Evolutionary conservation across 2,329 filamentous ascomycete species (phyloP).

Genomic region (Xylaria sp.): DNA sequence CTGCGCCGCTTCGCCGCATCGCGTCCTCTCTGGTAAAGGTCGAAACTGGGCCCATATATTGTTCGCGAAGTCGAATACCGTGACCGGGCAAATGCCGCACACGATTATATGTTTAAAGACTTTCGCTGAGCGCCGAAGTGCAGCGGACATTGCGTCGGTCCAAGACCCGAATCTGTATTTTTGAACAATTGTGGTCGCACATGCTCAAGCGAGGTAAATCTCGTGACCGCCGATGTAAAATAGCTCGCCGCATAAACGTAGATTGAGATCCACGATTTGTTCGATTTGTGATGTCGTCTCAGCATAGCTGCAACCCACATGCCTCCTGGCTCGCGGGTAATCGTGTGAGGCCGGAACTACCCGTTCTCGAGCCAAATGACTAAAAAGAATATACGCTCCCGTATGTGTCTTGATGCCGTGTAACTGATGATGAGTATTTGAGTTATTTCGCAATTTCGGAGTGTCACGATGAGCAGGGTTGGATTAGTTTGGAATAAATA

Average conservation of each 20-base stretch:
- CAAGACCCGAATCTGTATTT: neutral
- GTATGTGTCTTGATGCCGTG: conserved; percentile 2
- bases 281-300: neutral
- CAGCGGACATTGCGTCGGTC: neutral
- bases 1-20: neutral
- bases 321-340: neutral
- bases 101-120: neutral
- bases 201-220: neutral
- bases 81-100: neutral
- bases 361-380: neutral
- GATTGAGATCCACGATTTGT: neutral
- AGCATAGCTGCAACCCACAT: neutral
- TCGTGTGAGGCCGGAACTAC: neutral
- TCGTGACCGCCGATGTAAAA: neutral
- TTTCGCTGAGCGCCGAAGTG: neutral
- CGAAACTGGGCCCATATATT: neutral
- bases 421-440: conserved; percentile 14
- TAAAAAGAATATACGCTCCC: neutral
- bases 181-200: neutral
- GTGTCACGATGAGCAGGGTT: neutral
- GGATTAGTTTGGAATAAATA: conserved; percentile 12
- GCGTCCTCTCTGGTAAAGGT: neutral
- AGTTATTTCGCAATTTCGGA: conserved; percentile 6
- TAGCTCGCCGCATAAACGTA: neutral
- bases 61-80: too few species aligned